These are phyloP conservation scores for Hordeum marinum DNA, from an alignment of 176 grass and related monocot species.

Conservation along the genomic window DNA sequence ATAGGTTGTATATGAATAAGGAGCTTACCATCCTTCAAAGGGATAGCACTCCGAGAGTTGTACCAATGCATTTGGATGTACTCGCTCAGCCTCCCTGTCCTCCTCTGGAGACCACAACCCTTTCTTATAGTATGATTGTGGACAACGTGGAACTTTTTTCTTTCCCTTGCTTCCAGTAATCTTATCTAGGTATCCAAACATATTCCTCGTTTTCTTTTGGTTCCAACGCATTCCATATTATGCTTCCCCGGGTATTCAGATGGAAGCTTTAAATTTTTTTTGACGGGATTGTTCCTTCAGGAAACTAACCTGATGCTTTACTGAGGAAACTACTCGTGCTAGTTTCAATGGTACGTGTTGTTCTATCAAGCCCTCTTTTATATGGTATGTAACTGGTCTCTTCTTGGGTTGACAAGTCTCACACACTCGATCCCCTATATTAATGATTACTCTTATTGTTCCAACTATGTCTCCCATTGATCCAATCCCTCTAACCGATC, in stretches of 20 bases:
- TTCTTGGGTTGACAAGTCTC: not conserved
- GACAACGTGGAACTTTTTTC: too few species aligned
- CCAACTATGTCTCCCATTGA: not conserved
- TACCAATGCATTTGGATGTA: too few species aligned
- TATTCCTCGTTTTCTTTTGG: not conserved
- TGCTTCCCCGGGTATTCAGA: not conserved
- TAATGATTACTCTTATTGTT: not conserved
- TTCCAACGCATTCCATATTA: not conserved
- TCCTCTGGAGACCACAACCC: too few species aligned
- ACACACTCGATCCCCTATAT: not conserved
- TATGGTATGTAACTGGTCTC: not conserved
- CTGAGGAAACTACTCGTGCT: not conserved
- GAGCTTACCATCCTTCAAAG: too few species aligned
- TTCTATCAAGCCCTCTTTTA: not conserved
- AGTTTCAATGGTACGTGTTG: fast-evolving
- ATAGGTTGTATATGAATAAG: too few species aligned
- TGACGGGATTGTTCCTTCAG: not conserved
- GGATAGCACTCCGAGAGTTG: too few species aligned
- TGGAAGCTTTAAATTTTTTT: not conserved
- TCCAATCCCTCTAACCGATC: not conserved
- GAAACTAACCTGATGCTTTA: not conserved
- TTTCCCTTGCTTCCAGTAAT: not conserved
- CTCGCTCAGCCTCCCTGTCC: too few species aligned
- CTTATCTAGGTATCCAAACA: not conserved
- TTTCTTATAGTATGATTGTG: too few species aligned